phyloP scores from a whole-genome alignment of 441 rosid genomes.

The Erodium chrysanthum region DNA sequence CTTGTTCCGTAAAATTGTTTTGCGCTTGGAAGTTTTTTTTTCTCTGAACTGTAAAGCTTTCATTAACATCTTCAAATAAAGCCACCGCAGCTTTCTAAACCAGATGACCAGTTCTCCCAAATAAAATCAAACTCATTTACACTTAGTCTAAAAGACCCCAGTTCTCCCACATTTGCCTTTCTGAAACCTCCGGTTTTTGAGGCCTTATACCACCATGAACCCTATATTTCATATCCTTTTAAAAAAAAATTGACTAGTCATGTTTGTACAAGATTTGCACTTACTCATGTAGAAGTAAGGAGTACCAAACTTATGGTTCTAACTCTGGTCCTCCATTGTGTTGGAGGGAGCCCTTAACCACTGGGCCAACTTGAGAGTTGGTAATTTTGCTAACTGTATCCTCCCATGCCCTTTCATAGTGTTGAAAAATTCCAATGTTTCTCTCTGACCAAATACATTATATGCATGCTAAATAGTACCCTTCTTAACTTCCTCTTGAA shows the following conservation, averaged over 20 bases:
- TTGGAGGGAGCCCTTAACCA: no score
- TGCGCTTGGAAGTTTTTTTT: neutral
- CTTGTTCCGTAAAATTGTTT: neutral
- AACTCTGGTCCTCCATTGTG: no score
- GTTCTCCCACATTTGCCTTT: neutral
- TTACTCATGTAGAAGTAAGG: no score
- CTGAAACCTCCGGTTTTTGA: neutral
- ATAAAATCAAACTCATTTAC: neutral
- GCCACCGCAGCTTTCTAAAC: neutral
- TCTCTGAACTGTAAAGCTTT: neutral
- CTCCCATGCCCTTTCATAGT: neutral
- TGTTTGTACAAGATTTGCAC: no score
- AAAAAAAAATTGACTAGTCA: no score
- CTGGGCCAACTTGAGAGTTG: no score
- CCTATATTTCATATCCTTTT: neutral
- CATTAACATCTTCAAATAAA: neutral
- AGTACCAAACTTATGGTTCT: no score
- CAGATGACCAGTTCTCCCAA: neutral
- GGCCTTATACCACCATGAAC: neutral
- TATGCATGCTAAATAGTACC: neutral
- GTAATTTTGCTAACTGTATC: neutral
- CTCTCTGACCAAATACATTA: neutral
- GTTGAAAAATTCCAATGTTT: neutral
- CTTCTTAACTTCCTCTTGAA: neutral
- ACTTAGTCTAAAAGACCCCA: neutral